phyloP scores from a whole-genome alignment of 2,329 filamentous ascomycete genomes.

The Fusarium staphyleae region DNA sequence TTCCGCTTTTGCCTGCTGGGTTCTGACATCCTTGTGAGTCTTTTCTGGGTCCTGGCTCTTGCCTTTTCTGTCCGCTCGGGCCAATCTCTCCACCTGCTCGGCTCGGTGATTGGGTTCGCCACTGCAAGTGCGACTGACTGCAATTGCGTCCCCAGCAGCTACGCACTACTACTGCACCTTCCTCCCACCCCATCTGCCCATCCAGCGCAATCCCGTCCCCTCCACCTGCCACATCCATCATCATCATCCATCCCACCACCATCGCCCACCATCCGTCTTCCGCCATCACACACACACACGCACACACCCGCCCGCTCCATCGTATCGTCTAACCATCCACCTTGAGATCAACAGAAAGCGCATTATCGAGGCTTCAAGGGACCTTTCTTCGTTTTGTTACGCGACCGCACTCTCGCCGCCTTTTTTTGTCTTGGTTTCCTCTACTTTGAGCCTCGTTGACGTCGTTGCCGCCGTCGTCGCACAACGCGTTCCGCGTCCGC shows the following conservation, averaged over 20 bases:
- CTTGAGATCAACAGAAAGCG: constrained; percentile 21
- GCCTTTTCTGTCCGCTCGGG: constrained; percentile 18
- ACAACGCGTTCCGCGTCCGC: constrained; percentile 41
- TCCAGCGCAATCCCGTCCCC: constrained; percentile 38
- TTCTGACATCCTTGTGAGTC: constrained; percentile 19
- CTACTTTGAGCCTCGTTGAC: constrained; percentile 24
- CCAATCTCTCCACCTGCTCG: constrained; percentile 17
- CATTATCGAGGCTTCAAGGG: constrained; percentile 21
- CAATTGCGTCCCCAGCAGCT: constrained; percentile 10
- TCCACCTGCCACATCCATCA: constrained; percentile 31
- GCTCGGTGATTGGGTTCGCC: constrained; percentile 29
- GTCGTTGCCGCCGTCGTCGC: constrained; percentile 36
- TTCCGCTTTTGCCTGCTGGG: constrained; percentile 10
- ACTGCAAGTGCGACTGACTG: constrained; percentile 21
- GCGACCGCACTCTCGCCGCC: constrained; percentile 31
- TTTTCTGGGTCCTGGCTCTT: constrained; percentile 15
- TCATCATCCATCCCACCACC: constrained; percentile 29
- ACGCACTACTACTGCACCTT: constrained; percentile 35
- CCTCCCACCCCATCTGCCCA: constrained; percentile 38
- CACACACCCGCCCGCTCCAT: constrained; percentile 40
- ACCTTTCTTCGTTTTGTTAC: constrained; percentile 25
- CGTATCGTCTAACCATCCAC: constrained; percentile 38
- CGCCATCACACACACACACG: constrained; percentile 36
- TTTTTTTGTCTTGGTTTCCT: constrained; percentile 17
- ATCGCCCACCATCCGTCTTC: constrained; percentile 38